These are phyloP conservation scores for Cytospora piceae DNA, from an alignment of 2,329 filamentous ascomycete genomes.

Conservation along the genomic window DNA sequence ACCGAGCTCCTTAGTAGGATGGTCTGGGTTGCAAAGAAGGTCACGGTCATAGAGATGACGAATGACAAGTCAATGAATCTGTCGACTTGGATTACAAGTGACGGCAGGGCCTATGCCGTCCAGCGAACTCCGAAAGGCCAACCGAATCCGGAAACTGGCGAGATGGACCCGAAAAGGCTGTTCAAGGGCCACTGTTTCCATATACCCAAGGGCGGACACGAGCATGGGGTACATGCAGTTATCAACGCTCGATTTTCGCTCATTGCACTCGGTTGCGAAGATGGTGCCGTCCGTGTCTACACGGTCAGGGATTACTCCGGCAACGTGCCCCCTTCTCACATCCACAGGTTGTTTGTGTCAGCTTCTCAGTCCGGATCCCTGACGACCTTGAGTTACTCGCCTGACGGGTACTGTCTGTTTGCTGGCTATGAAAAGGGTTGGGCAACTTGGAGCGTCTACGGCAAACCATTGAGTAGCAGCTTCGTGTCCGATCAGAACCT, in stretches of 20 bases:
- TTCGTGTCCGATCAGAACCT: constrained; percentile 72
- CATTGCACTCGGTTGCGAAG: constrained; percentile 80
- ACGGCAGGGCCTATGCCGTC: constrained; percentile 88
- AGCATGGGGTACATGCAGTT: constrained; percentile 72
- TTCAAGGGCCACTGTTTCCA: constrained; percentile 96
- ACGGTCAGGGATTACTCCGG: constrained; percentile 90
- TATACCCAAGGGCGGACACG: constrained; percentile 61
- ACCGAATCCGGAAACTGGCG: constrained; percentile 46
- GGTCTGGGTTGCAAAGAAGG: constrained; percentile 80
- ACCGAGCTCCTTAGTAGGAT: constrained; percentile 90
- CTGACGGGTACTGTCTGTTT: constrained; percentile 95
- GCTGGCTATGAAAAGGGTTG: constrained; percentile 91
- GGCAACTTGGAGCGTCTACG: constrained; percentile 97
- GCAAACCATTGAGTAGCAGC: constrained; percentile 83
- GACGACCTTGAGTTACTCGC: constrained; percentile 81
- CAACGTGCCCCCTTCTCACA: constrained; percentile 87
- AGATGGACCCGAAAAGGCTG: constrained; percentile 63
- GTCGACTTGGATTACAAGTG: constrained; percentile 86
- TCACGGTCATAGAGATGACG: constrained; percentile 79
- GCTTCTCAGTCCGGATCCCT: constrained; percentile 68
- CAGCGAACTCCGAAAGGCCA: constrained; percentile 63
- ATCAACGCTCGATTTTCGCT: constrained; percentile 96
- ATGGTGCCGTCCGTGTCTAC: constrained; percentile 85
- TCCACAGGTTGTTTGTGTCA: constrained; percentile 71
- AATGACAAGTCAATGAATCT: constrained; percentile 97